phyloP scores from a whole-genome alignment of 495 filamentous ascomycete genomes.

The Aspergillus leporis region DNA sequence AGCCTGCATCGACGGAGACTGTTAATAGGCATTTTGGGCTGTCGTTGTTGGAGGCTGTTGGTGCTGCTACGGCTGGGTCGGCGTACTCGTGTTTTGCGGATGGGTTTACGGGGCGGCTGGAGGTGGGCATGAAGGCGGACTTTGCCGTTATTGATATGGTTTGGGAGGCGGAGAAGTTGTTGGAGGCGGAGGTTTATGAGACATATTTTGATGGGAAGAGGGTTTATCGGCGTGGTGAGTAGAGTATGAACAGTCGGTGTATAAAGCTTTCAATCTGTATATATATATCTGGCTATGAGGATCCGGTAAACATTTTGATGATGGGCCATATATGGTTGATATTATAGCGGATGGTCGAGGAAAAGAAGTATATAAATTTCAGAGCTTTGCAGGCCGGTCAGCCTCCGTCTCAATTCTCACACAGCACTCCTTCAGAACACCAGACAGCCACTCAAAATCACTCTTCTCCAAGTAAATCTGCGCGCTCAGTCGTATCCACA shows the following conservation, averaged over 20 bases:
- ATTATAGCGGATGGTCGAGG: neutral
- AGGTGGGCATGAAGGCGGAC: conserved; percentile 53
- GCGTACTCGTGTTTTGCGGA: conserved; percentile 62
- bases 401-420: conserved; percentile 58
- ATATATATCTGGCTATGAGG: too few relatives aligned
- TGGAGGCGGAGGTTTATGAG: conserved; percentile 38
- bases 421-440: conserved; percentile 61
- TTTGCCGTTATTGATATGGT: conserved; percentile 61
- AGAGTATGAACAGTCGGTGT: neutral
- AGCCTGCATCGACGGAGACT: conserved; percentile 45
- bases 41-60: conserved; percentile 50
- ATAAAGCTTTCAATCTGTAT: too few relatives aligned
- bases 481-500: conserved; percentile 73
- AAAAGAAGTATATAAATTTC: neutral
- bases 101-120: conserved; percentile 47
- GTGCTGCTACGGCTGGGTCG: conserved; percentile 56
- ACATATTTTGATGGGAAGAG: conserved; percentile 19
- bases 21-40: conserved; percentile 57
- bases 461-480: conserved; percentile 76
- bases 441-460: conserved; percentile 75
- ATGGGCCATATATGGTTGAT: neutral
- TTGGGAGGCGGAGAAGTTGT: conserved; percentile 50
- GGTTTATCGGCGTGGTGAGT: conserved; percentile 10
- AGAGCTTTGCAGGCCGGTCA: neutral
- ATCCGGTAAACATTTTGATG: too few relatives aligned